A percentile compares a stretch with the other conserved stretches of the same genome.
phyloP scores from a whole-genome alignment of 1,284 basidiomycete genomes.

The Cutaneotrichosporon spelunceum region DNA sequence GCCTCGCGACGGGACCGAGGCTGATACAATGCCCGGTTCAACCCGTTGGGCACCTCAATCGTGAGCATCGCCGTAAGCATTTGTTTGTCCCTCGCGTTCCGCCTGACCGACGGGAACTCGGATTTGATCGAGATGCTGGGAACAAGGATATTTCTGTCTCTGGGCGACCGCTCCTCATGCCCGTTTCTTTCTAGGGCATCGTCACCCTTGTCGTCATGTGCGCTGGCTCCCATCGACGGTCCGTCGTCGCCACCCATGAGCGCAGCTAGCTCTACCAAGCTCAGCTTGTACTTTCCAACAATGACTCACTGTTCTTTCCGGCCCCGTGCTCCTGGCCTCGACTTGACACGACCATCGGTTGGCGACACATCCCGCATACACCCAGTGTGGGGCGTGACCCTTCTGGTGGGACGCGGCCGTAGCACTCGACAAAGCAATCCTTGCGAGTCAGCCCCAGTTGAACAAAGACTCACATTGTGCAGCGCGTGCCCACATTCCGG shows the following conservation, averaged over 20 bases:
- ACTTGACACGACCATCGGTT: conserved; percentile 79
- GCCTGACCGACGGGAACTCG: conserved; percentile 76
- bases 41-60: conserved; percentile 80
- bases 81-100: conserved; percentile 59
- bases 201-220: conserved; percentile 65
- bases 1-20: conserved; percentile 30
- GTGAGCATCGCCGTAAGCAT: conserved; percentile 85
- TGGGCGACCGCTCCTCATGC: conserved; percentile 22
- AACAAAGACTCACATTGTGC: conserved; percentile 68
- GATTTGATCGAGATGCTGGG: conserved; percentile 84
- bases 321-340: conserved; percentile 59
- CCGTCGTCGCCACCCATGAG: conserved; percentile 62
- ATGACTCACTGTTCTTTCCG: conserved; percentile 77
- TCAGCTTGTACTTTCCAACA: conserved; percentile 9
- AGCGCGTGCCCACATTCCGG: conserved; percentile 96
- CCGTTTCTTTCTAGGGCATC: conserved; percentile 62
- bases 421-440: conserved; percentile 94
- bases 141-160: conserved; percentile 65
- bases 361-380: conserved; percentile 91
- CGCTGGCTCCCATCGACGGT: background rate
- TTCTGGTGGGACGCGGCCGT: conserved; percentile 76
- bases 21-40: conserved; percentile 34
- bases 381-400: conserved; percentile 70
- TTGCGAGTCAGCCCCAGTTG: conserved; percentile 44
- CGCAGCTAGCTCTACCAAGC: conserved; percentile 71